These are phyloP conservation scores for Sarcocystis neurona DNA, from an alignment of 169 alveolate species.

Conservation along the genomic window DNA sequence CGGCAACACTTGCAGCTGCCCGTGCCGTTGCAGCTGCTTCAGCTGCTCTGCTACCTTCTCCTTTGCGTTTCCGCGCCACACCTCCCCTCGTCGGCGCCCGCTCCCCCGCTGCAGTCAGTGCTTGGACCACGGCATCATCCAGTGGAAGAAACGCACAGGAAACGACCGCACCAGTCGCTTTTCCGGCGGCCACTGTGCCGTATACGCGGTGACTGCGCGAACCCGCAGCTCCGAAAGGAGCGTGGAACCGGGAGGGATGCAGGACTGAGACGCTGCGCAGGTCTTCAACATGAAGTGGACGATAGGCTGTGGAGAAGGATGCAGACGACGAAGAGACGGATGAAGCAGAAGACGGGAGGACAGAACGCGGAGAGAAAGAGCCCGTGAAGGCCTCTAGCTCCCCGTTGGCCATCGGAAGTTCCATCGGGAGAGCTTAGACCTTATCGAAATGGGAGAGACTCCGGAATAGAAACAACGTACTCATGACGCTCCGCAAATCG, in stretches of 20 bases:
- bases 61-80: neutral
- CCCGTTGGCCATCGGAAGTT: no score
- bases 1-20: neutral
- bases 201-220: conserved; percentile 10
- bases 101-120: neutral
- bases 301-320: conserved; percentile 8
- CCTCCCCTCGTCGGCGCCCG: neutral
- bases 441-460: no score
- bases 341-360: no score
- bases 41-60: conserved; percentile 11
- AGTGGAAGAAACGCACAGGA: conserved; percentile 2
- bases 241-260: conserved; percentile 13
- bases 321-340: no score
- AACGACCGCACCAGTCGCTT: conserved; percentile 5
- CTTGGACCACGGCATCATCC: neutral
- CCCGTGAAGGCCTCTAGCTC: no score
- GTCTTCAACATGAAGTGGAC: neutral
- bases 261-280: neutral
- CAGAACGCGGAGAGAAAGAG: no score
- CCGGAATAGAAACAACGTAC: no score
- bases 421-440: no score
- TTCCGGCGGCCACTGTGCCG: neutral
- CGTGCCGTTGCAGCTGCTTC: conserved; percentile 25
- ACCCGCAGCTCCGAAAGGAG: conserved; percentile 11
- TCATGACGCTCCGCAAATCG: no score